Base-by-base conservation (phyloP, 768 basidiomycete genomes). In the Suillus lakei region DNA sequence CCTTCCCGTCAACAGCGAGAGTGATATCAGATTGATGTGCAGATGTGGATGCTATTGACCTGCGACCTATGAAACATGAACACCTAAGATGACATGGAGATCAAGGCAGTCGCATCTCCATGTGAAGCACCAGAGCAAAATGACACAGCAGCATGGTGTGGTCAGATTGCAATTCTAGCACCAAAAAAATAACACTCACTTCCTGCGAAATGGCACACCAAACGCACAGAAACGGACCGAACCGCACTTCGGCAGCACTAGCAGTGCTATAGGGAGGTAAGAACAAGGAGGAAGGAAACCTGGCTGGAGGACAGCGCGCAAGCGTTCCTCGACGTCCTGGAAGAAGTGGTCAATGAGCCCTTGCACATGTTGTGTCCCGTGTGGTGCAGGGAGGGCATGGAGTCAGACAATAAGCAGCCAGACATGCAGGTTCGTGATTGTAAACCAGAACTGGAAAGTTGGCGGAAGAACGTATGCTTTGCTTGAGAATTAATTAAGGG, bases 361-460 rank as follows among this genome's bases (percentile, higher is more conserved):
- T 78, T 96, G 92, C 68, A 91, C 84, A 79, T 91, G 92, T 66
- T 85, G 74, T 69, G 80, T 79, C 28, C 91, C 92, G 61, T 91
- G 83, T 1, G 86, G 83, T 16, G 80, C 73, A 3, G 90, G 95
- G 13, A 98, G 86, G 0, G 92, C 88, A 26, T 96, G 93, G 12
- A 98, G 84, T 28, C 96, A 91, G 61, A 93, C 91, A n/a, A 91
- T 91, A 59, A 96, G 87, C 69, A 98, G 82, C 91, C 96, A 96
- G 56, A 98, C 82, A 77, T 99, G 95, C 34, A 98, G 83, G 68
- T 96, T 95, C 34, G 94, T 94, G 60, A 98, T 80, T 5, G 93
- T 93, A 79, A 98, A 98, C 93, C 96, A 98, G 18, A 97, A 93
- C 72, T 98, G 96, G 77, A 97, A 98, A 0, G 97, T 98, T 15